These are phyloP conservation scores for Ehretia macrophylla DNA, from an alignment of 257 asterid species.

Conservation along the genomic window DNA sequence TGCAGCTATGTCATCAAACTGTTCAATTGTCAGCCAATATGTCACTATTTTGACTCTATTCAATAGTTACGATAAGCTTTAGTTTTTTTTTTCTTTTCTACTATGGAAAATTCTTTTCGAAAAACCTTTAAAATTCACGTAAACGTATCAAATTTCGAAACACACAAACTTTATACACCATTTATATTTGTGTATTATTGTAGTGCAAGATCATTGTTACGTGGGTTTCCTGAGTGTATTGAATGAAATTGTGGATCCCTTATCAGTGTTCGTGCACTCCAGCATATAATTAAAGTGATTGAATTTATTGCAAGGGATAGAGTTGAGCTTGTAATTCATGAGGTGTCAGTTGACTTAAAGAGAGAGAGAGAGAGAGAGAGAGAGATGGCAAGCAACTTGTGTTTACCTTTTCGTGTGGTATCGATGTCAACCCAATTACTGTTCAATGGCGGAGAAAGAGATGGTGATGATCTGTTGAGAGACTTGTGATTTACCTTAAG, in stretches of 20 bases:
- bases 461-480: slow-evolving; percentile 23
- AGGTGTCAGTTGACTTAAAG: background rate
- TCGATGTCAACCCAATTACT: slow-evolving; percentile 29
- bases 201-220: no score
- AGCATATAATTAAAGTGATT: no score
- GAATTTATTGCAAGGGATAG: no score
- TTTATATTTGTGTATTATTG: no score
- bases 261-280: background rate
- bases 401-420: slow-evolving; percentile 11
- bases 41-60: background rate
- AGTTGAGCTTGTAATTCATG: background rate
- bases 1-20: no score
- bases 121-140: no score
- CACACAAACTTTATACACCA: no score
- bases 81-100: no score
- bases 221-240: background rate
- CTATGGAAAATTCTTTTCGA: no score
- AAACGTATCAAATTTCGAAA: no score
- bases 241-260: background rate
- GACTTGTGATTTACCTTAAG: slow-evolving; percentile 27
- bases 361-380: no score
- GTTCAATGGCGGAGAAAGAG: background rate
- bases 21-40: background rate
- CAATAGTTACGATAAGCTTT: background rate
- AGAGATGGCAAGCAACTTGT: no score